phyloP scores from a whole-genome alignment of 495 filamentous ascomycete species.

The Cenococcum geophilum region DNA sequence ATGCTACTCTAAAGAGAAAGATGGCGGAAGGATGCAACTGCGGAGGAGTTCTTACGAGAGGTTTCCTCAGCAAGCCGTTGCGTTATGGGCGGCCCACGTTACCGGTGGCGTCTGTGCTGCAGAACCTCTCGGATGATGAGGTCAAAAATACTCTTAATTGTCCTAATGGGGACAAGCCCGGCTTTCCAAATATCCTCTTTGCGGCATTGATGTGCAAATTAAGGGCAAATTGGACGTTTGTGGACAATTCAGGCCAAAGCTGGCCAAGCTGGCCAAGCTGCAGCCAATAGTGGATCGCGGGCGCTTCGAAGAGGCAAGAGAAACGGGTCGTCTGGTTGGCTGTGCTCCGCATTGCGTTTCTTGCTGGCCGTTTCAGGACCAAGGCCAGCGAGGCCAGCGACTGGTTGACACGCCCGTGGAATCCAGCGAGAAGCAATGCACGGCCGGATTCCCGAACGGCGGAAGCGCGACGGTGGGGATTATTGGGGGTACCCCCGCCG shows the following conservation, averaged over 20 bases:
- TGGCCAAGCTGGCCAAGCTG: neutral
- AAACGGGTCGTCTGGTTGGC: neutral
- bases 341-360: neutral
- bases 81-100: neutral
- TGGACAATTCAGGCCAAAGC: neutral
- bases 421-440: neutral
- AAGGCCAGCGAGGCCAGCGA: neutral
- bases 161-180: neutral
- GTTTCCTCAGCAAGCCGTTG: too few species aligned
- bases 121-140: neutral
- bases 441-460: neutral
- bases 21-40: too few species aligned
- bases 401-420: neutral
- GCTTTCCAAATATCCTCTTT: conserved; percentile 1
- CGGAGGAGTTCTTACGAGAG: too few species aligned
- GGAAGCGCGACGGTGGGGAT: neutral
- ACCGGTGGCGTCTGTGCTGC: neutral
- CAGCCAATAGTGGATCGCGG: conserved; percentile 1
- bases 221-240: neutral
- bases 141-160: neutral
- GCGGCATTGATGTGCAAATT: conserved; percentile 1
- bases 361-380: neutral
- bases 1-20: too few species aligned
- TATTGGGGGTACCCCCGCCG: neutral
- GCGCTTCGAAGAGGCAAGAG: neutral